Evolutionary conservation across 2,329 filamentous ascomycete genomes (phyloP), one percentile per base, ranked within the genome.

Genomic region (Stemphylium vesicarium): DNA sequence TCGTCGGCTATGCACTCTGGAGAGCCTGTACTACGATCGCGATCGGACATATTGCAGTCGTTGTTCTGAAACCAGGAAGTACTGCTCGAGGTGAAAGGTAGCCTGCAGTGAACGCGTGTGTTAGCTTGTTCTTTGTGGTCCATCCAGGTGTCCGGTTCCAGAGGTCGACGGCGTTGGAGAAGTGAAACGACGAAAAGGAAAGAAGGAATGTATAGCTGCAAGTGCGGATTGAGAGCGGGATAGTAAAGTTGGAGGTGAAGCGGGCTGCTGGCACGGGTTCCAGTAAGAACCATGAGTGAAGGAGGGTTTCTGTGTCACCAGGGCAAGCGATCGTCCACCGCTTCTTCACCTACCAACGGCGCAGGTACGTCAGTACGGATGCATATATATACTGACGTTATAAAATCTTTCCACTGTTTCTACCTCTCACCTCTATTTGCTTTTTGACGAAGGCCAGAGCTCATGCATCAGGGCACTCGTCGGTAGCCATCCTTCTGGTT

Each of bases 1-100:
- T 47, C 26, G 11, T 41, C 36, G 33, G n/a, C 2, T 13, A 11
- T 16, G 18, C 26, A 15, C 16, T 40, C 20, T 11, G 13, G 33
- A 29, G 16, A 39, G 15, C 20, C 16, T 13, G 11, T 22, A 11
- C 16, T 9, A 20, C 12, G 15, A 18, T 33, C 40, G 18, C n/a
- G 32, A 31, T 46, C 41, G 11, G 50, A 26, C 54, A 57, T 57
- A 9, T 35, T 40, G 24, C n/a, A 18, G 15, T n/a, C 24, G 15
- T 6, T 26, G 31, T 33, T 37, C 26, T 29, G 9, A 10, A 9
- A 11, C 10, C 2, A 11, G 9, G 9, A 29, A 11, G 8, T 11
- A 9, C 26, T 32, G 26, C 3, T 43, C 1, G 40, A 31, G 4
- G 16, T 43, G 13, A 12, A 11, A 10, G 12, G 8, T 42, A 18